Evolutionary conservation across 805 yeast species (phyloP), one percentile per base, ranked within the genome.

Genomic region (Candida nitratophila): DNA sequence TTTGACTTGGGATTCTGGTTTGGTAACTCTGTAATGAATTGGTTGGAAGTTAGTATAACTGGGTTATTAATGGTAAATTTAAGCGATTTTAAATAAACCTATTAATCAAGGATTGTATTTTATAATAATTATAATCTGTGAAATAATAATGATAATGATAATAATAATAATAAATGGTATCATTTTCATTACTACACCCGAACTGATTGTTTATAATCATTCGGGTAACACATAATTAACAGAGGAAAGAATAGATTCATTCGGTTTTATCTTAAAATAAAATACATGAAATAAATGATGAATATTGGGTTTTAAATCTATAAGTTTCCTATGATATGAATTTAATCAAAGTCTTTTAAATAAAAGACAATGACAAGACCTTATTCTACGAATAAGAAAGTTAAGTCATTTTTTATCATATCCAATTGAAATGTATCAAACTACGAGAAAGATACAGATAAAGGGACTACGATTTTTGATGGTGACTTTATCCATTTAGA

Each of bases 1-100:
- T 82, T 86, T 86, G 71, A 82, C 73, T 69, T 81, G 83, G 68
- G 93, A 73, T 81, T 86, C 95, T 79, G 95, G 95, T 71, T 56
- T 52, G 51, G 75, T 70, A 59, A 76, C 69, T 64, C 65, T 77
- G 65, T 55, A 73, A 67, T 60, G 30, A 3, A 30, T 19, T 20
- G 46, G 59, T 54, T 47, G 37, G 20, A 38, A 8, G 41, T 39
- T 29, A 30, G 41, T 39, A 30, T 29, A 27, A 15, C 4, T 7
- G n/a, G n/a, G n/a, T 11, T 11, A 29, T 11, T 29, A 29, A 29
- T 10, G 4, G n/a, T 7, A 8, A 29, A 29, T 29, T 14, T 29
- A 29, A 29, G 32, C 32, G 32, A 29, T 29, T 29, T 29, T 29
- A 29, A 14, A 29, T 8, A 29, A 4, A 29, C n/a, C 32, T 8